Percentiles rank a stretch among this genome's conserved stretches.
Conservation (phyloP, 2,329 filamentous ascomycete genomes). For the Rosellinia necatrix region DNA sequence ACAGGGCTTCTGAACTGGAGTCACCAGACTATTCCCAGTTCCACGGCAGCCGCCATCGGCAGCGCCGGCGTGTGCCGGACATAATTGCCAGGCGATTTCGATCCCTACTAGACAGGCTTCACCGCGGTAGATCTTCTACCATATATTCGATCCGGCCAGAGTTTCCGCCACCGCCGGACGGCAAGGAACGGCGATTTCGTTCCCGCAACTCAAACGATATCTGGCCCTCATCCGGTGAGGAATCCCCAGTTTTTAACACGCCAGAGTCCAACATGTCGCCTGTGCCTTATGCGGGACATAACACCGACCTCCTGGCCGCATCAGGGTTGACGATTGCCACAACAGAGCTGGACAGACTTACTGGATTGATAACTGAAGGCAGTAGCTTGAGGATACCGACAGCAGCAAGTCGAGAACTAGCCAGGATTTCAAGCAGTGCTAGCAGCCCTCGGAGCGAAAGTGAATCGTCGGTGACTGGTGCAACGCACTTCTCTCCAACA, state of each 20-base stretch:
- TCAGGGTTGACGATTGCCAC: slow-evolving; percentile 35
- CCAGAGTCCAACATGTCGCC: slow-evolving; percentile 33
- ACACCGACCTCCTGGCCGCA: slow-evolving; percentile 32
- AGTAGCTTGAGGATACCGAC: slow-evolving; percentile 2
- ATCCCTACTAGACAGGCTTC: slow-evolving; percentile 31
- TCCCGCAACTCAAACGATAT: slow-evolving; percentile 38
- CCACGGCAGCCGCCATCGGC: slow-evolving; percentile 23
- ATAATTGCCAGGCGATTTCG: slow-evolving; percentile 31
- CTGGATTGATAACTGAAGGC: slow-evolving; percentile 19
- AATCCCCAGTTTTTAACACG: slow-evolving; percentile 38
- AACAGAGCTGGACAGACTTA: slow-evolving; percentile 38
- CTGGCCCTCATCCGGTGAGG: slow-evolving; percentile 38
- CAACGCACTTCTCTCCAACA: slow-evolving; percentile 13
- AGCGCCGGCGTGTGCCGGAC: slow-evolving; percentile 27
- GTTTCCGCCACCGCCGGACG: slow-evolving; percentile 33
- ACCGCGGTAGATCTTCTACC: slow-evolving; percentile 33
- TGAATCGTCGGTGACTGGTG: slow-evolving; percentile 16
- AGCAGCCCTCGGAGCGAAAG: slow-evolving; percentile 20
- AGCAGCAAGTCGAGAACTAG: slow-evolving; percentile 6
- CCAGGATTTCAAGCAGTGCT: slow-evolving; percentile 13
- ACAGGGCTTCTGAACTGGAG: slow-evolving; percentile 14
- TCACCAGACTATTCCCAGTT: slow-evolving; percentile 27
- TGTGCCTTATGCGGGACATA: slow-evolving; percentile 8
- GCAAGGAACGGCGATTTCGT: slow-evolving; percentile 36
- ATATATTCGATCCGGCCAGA: slow-evolving; percentile 36